Evolutionary conservation across 257 asterid genomes (phyloP).

Genomic region (Lithospermum erythrorhizon): DNA sequence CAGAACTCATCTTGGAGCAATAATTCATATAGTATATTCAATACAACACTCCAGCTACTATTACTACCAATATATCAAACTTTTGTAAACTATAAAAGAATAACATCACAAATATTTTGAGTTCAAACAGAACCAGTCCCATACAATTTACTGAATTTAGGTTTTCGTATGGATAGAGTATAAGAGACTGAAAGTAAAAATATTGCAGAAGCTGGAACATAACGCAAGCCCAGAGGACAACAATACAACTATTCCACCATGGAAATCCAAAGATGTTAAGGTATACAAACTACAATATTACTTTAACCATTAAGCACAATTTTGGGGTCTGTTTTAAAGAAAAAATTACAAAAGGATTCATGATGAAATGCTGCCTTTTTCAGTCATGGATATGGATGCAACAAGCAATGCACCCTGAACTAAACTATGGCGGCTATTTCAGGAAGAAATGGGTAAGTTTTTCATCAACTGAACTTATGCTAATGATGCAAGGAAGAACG

Average conservation of each 20-base stretch:
- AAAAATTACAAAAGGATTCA: not conserved
- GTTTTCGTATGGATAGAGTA: not conserved
- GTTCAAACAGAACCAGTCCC: too few relatives aligned
- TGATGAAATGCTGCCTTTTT: conserved; percentile 1
- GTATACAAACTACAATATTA: conserved; percentile 19
- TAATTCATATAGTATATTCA: too few relatives aligned
- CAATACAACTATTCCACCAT: conserved; percentile 51
- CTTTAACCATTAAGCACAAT: not conserved
- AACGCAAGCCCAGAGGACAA: conserved; percentile 42
- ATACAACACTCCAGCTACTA: too few relatives aligned
- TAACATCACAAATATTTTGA: too few relatives aligned
- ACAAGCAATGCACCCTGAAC: conserved; percentile 97
- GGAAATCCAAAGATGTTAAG: conserved; percentile 82
- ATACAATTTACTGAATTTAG: too few relatives aligned
- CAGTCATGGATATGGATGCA: conserved; percentile 99
- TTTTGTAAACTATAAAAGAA: too few relatives aligned
- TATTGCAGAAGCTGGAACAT: conserved; percentile 43
- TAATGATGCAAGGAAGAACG: too few relatives aligned
- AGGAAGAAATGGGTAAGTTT: conserved; percentile 70
- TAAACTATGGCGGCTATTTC: conserved; percentile 71
- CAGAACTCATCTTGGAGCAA: not conserved
- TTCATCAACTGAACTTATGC: too few relatives aligned
- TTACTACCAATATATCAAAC: too few relatives aligned
- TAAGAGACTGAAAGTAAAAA: not conserved
- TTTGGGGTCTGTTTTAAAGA: not conserved